Conservation (phyloP, 768 basidiomycete genomes). For the Wakefieldia striispora region DNA sequence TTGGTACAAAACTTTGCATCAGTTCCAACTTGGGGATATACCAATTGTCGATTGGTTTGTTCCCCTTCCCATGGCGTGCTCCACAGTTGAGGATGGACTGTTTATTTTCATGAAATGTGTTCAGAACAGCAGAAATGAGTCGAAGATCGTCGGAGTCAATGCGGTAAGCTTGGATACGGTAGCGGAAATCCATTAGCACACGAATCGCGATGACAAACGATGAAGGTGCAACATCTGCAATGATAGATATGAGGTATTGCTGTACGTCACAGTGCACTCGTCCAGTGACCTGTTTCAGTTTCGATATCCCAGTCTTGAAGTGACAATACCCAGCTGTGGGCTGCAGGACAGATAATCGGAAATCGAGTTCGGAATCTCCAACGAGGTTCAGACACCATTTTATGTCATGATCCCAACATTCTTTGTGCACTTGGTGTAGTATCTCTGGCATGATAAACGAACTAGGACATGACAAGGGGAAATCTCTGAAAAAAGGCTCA, state of each 20-base stretch:
- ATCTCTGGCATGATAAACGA: too few relatives aligned
- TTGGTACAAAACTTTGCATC: too few relatives aligned
- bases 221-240: conserved; percentile 31
- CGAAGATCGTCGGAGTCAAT: conserved; percentile 25
- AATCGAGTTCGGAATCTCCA: conserved; percentile 3
- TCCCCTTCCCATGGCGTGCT: conserved; percentile 16
- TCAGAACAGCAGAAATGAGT: conserved; percentile 9
- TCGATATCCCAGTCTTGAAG: conserved; percentile 37
- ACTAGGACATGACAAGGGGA: too few relatives aligned
- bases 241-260: conserved; percentile 32
- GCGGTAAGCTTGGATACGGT: conserved; percentile 30
- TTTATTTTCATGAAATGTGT: conserved; percentile 37
- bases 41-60: too few relatives aligned
- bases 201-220: conserved; percentile 33
- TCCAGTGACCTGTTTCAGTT: conserved; percentile 42
- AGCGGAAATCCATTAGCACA: conserved; percentile 38
- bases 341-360: conserved; percentile 1
- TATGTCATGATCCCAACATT: too few relatives aligned
- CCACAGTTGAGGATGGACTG: conserved; percentile 30
- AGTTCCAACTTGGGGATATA: too few relatives aligned
- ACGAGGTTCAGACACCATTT: too few relatives aligned
- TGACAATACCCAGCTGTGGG: conserved; percentile 31
- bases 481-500: too few relatives aligned
- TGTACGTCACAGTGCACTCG: conserved; percentile 39
- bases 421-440: too few relatives aligned